phyloP scores from a whole-genome alignment of 2,329 filamentous ascomycete species.

The Cladosporium oxysporum region DNA sequence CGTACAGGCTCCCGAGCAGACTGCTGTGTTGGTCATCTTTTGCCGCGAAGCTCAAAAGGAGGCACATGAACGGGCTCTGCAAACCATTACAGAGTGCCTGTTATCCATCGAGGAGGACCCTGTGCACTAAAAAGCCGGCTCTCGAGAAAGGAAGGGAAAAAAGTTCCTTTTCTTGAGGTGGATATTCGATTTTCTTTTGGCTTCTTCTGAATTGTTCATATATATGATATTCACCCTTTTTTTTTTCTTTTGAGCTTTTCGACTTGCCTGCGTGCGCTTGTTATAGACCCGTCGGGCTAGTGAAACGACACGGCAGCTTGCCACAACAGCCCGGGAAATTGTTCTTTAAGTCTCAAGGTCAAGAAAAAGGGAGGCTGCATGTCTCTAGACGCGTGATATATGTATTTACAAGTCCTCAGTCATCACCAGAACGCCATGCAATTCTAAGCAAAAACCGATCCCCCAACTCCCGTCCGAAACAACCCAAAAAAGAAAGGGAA shows the following conservation, averaged over 20 bases:
- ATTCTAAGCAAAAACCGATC: background rate
- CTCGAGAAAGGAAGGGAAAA: background rate
- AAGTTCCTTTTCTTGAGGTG: background rate
- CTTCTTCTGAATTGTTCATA: constrained; percentile 10
- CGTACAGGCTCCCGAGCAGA: background rate
- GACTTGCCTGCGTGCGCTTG: background rate
- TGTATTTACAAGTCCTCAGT: background rate
- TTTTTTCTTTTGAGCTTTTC: background rate
- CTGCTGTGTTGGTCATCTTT: background rate
- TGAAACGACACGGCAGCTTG: background rate
- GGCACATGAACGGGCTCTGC: background rate
- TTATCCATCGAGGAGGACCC: background rate
- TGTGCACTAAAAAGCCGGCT: background rate
- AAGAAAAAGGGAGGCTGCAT: background rate
- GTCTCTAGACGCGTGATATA: background rate
- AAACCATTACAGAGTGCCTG: background rate
- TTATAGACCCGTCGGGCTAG: background rate
- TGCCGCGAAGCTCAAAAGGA: background rate
- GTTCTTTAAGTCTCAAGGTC: background rate
- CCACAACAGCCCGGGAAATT: background rate
- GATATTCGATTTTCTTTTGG: background rate
- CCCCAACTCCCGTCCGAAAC: background rate
- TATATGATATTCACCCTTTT: constrained; percentile 3
- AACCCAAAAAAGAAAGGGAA: background rate
- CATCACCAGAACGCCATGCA: background rate